A percentile compares a stretch with the other conserved stretches of the same genome.
These are phyloP conservation scores for Tetracentron sinense DNA, from an alignment of 164 flowering plant species.

Conservation along the genomic window DNA sequence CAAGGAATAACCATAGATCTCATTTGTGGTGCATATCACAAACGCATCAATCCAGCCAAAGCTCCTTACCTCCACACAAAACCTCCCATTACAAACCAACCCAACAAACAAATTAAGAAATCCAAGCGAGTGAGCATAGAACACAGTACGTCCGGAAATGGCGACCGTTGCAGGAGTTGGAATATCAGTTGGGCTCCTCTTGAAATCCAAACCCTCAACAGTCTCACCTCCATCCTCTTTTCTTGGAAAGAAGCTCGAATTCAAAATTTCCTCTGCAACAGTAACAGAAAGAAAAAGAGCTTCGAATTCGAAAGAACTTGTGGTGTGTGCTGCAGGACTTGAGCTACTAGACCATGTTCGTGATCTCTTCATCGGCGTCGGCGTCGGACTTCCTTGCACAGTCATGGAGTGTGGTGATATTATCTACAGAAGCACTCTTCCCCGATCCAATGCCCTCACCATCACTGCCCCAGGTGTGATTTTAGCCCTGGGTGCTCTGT, in stretches of 20 bases:
- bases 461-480: constrained; percentile 74
- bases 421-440: constrained; percentile 88
- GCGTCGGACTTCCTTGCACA: constrained; percentile 95
- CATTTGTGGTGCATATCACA: too few relatives aligned
- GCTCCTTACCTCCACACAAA: too few relatives aligned
- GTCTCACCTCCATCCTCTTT: constrained; percentile 29
- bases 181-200: constrained; percentile 20
- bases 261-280: constrained; percentile 18
- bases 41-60: too few relatives aligned
- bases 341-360: constrained; percentile 37
- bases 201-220: constrained; percentile 20
- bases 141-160: too few relatives aligned
- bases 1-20: too few relatives aligned
- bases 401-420: constrained; percentile 97
- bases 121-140: too few relatives aligned
- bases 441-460: constrained; percentile 59
- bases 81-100: too few relatives aligned
- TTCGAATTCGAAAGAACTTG: constrained; percentile 18
- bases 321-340: constrained; percentile 28
- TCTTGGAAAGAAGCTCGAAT: constrained; percentile 44
- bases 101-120: too few relatives aligned
- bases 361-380: constrained; percentile 77
- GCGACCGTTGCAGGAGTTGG: constrained; percentile 35
- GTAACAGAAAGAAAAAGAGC: constrained; percentile 7
- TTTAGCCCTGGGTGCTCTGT: constrained; percentile 71